Conservation (phyloP, 106 monocot genomes). For the Platanthera zijinensis region DNA sequence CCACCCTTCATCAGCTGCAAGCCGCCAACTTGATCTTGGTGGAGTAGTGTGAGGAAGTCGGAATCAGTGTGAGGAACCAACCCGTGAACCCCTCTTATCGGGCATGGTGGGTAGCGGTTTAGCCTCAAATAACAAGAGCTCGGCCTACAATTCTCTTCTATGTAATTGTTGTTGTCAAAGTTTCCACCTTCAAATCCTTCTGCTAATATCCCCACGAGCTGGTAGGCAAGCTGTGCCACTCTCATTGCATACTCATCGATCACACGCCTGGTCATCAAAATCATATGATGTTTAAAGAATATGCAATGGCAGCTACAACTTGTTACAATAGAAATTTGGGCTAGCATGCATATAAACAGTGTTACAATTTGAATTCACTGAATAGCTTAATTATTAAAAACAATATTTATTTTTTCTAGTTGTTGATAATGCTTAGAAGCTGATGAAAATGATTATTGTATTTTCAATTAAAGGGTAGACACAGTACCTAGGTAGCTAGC, state of each 20-base stretch:
- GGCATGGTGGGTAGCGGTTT: slow-evolving; percentile 81
- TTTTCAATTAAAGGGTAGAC: too few relatives aligned
- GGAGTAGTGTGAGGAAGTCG: slow-evolving; percentile 82
- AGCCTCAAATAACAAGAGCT: slow-evolving; percentile 73
- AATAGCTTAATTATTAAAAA: too few relatives aligned
- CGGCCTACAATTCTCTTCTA: slow-evolving; percentile 24
- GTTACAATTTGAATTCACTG: too few relatives aligned
- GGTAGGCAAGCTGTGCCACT: slow-evolving; percentile 18
- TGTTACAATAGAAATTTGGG: too few relatives aligned
- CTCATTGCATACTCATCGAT: slow-evolving; percentile 26
- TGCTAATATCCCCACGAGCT: slow-evolving; percentile 18
- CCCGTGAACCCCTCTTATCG: slow-evolving; percentile 43
- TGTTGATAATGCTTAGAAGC: too few relatives aligned
- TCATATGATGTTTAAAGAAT: neutral
- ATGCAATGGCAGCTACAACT: neutral
- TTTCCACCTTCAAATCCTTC: slow-evolving; percentile 17
- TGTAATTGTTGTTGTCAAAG: neutral
- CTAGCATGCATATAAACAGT: too few relatives aligned
- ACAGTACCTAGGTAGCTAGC: too few relatives aligned
- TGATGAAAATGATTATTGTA: too few relatives aligned
- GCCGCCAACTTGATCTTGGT: slow-evolving; percentile 80
- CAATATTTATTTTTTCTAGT: too few relatives aligned
- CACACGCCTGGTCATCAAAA: slow-evolving; percentile 6
- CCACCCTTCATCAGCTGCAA: slow-evolving; percentile 74
- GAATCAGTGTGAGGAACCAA: slow-evolving; percentile 86